phyloP scores from a whole-genome alignment of 441 rosid genomes.

The Mallotus japonicus region DNA sequence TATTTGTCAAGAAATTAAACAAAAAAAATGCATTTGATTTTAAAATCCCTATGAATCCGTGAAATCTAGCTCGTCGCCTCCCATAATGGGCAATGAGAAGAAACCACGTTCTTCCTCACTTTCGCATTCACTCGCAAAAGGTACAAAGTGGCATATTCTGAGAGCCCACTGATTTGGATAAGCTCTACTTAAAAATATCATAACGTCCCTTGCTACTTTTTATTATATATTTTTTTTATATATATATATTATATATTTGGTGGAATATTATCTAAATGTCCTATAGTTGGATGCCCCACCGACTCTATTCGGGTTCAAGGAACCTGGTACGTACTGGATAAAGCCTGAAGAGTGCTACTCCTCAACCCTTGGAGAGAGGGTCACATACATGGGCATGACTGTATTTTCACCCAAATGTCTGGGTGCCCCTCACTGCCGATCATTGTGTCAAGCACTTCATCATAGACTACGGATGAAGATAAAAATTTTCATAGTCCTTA shows the following conservation, averaged over 20 bases:
- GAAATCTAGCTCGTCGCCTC: slow-evolving; percentile 12
- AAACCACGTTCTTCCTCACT: not conserved
- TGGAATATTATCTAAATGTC: too few relatives aligned
- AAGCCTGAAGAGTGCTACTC: not conserved
- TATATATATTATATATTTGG: too few relatives aligned
- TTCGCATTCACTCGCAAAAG: not conserved
- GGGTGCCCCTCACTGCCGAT: too few relatives aligned
- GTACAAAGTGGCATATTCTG: slow-evolving; percentile 19
- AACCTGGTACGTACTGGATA: not conserved
- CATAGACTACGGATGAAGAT: too few relatives aligned
- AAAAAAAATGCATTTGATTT: not conserved
- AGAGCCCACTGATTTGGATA: slow-evolving; percentile 28
- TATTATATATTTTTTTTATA: too few relatives aligned
- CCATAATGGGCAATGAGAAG: not conserved
- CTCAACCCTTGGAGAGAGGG: slow-evolving; percentile 7
- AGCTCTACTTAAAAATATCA: slow-evolving; percentile 16
- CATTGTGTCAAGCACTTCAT: too few relatives aligned
- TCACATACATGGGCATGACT: not conserved
- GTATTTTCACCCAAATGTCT: not conserved
- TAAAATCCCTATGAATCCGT: slow-evolving; percentile 16
- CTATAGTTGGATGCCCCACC: not conserved
- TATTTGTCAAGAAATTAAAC: too few relatives aligned
- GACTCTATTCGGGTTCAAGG: not conserved
- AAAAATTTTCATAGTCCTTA: too few relatives aligned
- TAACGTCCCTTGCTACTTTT: not conserved